phyloP scores from a whole-genome alignment of 163 green algal species.

The Chlorella variabilis region DNA sequence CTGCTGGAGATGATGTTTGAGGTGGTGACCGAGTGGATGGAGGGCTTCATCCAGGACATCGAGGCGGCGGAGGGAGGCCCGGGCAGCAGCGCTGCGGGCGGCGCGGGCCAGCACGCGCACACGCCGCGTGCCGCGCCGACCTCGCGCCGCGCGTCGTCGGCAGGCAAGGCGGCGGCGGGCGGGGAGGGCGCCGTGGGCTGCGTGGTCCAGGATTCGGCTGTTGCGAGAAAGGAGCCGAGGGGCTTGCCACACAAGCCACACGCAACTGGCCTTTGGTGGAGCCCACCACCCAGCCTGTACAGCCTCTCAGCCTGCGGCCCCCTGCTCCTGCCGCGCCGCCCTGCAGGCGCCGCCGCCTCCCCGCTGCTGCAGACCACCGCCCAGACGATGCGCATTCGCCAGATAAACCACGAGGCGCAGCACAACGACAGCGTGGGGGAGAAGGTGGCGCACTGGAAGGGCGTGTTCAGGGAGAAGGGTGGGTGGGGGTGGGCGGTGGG shows the following conservation, averaged over 20 bases:
- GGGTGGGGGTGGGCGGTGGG: neutral
- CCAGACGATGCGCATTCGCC: constrained; percentile 67
- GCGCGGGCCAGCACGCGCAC: no score
- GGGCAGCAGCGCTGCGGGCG: neutral
- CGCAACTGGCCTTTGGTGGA: no score
- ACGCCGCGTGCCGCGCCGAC: neutral
- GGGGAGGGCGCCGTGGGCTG: neutral
- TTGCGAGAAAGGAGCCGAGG: no score
- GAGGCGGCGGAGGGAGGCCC: constrained; percentile 26
- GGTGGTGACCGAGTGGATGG: constrained; percentile 69
- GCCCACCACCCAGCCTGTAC: no score
- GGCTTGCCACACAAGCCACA: no score
- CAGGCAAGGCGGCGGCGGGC: neutral
- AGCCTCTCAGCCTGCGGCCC: no score
- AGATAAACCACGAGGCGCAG: constrained; percentile 72
- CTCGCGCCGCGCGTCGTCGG: neutral
- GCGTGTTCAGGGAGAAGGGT: constrained; percentile 51
- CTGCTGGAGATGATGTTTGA: constrained; percentile 79
- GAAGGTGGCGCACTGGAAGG: constrained; percentile 72
- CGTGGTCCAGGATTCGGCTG: neutral
- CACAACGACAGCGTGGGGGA: constrained; percentile 65
- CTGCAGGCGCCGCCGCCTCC: constrained; percentile 17
- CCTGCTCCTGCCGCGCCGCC: no score
- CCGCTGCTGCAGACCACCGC: constrained; percentile 16
- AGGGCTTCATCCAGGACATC: constrained; percentile 75